These are phyloP conservation scores for Kwoniella mangroviensis DNA, from an alignment of 768 basidiomycete genomes.

Conservation along the genomic window DNA sequence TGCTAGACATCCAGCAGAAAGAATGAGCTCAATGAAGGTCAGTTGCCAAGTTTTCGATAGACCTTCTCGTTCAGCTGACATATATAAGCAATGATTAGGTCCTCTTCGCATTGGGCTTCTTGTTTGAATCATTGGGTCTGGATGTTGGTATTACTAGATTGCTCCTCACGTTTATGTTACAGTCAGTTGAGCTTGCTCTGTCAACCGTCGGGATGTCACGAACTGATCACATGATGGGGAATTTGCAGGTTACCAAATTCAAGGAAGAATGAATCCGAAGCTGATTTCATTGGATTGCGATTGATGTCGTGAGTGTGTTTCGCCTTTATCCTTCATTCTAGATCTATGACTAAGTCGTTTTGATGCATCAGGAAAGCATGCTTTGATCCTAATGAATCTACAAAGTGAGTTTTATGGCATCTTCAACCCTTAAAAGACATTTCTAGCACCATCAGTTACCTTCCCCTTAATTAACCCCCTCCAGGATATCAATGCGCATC, in stretches of 20 bases:
- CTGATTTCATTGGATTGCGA: conserved; percentile 81
- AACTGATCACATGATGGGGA: conserved; percentile 2
- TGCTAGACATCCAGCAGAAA: conserved; percentile 59
- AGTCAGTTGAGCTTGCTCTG: conserved; percentile 38
- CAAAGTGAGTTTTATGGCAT: conserved; percentile 62
- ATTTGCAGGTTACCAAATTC: conserved; percentile 74
- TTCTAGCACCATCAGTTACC: background rate
- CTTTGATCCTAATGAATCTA: conserved; percentile 77
- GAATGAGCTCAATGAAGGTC: conserved; percentile 58
- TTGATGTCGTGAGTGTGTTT: conserved; percentile 66
- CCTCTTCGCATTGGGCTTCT: conserved; percentile 60
- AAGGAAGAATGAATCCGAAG: conserved; percentile 79
- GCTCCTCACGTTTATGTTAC: conserved; percentile 64
- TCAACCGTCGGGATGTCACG: conserved; percentile 10
- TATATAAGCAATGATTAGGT: conserved; percentile 41
- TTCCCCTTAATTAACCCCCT: background rate
- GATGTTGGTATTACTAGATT: conserved; percentile 65
- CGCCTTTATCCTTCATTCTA: background rate
- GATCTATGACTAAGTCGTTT: background rate
- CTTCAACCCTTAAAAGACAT: background rate
- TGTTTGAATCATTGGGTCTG: conserved; percentile 62
- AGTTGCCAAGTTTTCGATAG: background rate
- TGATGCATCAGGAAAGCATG: conserved; percentile 66
- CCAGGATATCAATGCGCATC: too few species aligned
- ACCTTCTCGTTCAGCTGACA: conserved; percentile 4